A percentile compares a stretch with the other conserved stretches of the same genome.
phyloP scores from a whole-genome alignment of 2,329 filamentous ascomycete species.

The Calonectria ilicicola region DNA sequence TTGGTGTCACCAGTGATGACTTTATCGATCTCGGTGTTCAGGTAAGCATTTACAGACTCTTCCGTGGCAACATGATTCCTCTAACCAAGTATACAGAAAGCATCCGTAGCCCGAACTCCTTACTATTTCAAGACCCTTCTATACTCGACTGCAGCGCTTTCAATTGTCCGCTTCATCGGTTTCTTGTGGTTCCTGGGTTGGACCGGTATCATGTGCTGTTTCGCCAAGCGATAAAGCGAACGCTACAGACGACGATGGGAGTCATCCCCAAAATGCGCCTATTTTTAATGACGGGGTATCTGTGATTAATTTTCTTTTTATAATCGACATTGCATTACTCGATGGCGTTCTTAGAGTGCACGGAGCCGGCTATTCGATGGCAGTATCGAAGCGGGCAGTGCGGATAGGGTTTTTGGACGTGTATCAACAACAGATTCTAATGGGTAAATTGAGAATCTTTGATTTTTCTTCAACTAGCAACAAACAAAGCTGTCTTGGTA shows the following conservation, averaged over 20 bases:
- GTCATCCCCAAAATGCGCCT: not conserved
- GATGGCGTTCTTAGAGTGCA: slow-evolving; percentile 9
- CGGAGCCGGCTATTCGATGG: not conserved
- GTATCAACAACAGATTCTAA: slow-evolving; percentile 8
- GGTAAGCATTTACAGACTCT: slow-evolving; percentile 16
- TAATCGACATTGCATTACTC: slow-evolving; percentile 1
- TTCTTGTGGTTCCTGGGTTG: slow-evolving; percentile 41
- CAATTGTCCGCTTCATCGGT: slow-evolving; percentile 37
- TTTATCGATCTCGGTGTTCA: slow-evolving; percentile 36
- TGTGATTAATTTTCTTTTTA: not conserved
- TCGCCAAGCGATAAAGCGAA: slow-evolving; percentile 24
- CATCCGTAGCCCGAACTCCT: slow-evolving; percentile 32
- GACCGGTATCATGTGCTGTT: slow-evolving; percentile 42
- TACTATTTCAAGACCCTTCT: slow-evolving; percentile 39
- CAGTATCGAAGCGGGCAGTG: not conserved
- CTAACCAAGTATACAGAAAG: slow-evolving; percentile 32
- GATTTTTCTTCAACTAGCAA: not conserved
- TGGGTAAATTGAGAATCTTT: not conserved
- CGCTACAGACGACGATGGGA: not conserved
- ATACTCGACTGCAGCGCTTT: slow-evolving; percentile 39
- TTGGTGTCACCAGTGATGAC: slow-evolving; percentile 39
- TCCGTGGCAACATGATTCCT: not conserved
- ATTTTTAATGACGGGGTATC: not conserved
- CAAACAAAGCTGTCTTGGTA: not conserved
- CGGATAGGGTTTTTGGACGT: not conserved